These are phyloP conservation scores for Pyracantha coccinea DNA, from an alignment of 331 rosid species.

Conservation along the genomic window DNA sequence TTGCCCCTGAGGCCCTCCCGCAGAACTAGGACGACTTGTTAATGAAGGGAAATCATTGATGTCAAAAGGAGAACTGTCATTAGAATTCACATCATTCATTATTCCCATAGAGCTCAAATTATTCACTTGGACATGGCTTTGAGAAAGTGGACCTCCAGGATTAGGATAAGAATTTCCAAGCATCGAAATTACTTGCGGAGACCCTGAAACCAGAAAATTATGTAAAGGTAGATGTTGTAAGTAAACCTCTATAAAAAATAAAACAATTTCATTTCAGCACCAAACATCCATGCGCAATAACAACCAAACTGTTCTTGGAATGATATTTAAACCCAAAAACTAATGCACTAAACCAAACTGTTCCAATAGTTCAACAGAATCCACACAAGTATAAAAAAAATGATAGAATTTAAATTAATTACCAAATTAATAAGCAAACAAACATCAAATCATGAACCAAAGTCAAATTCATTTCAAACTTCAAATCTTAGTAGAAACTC, in stretches of 20 bases:
- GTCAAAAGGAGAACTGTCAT: slow-evolving; percentile 81
- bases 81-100: slow-evolving; percentile 78
- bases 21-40: slow-evolving; percentile 86
- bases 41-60: slow-evolving; percentile 87
- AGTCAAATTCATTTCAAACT: neutral
- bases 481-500: neutral
- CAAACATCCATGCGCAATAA: neutral
- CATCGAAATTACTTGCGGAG: slow-evolving; percentile 88
- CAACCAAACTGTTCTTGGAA: neutral
- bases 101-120: slow-evolving; percentile 81
- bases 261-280: neutral
- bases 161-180: slow-evolving; percentile 76
- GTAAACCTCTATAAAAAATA: neutral
- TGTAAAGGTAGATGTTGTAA: neutral
- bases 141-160: slow-evolving; percentile 85
- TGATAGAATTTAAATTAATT: neutral
- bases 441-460: neutral
- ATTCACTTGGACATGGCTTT: slow-evolving; percentile 68
- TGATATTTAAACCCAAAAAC: neutral
- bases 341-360: neutral
- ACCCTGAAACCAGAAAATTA: slow-evolving; percentile 58
- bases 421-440: neutral
- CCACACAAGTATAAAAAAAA: neutral
- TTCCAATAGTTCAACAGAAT: neutral
- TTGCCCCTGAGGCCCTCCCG: slow-evolving; percentile 98